Conservation (phyloP, 2,329 filamentous ascomycete genomes). For the Cucurbitaria berberidis region DNA sequence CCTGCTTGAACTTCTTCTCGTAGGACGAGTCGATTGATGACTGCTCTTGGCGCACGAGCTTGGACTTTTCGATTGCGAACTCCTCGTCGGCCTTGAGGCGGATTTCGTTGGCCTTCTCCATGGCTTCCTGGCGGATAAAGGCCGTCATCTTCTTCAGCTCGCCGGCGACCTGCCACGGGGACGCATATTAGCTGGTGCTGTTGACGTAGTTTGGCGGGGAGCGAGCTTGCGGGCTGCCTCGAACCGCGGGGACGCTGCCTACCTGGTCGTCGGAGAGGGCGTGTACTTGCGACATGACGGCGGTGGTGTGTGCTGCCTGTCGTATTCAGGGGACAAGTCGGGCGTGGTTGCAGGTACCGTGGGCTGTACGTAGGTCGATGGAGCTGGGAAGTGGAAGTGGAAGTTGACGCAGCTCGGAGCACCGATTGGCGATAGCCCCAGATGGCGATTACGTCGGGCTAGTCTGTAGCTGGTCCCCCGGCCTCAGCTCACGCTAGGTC, state of each 20-base stretch:
- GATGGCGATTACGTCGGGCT: conserved; percentile 8
- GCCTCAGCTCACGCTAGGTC: conserved; percentile 4
- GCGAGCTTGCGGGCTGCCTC: conserved; percentile 18
- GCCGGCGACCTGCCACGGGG: conserved; percentile 76
- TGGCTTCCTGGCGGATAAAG: conserved; percentile 98
- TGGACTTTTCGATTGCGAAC: conserved; percentile 98
- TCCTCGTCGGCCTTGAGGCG: conserved; percentile 98
- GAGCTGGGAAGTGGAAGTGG: conserved; percentile 38
- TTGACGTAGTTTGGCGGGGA: conserved; percentile 35
- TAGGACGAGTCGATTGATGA: conserved; percentile 89
- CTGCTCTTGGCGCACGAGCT: conserved; percentile 95
- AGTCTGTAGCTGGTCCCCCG: too few relatives aligned
- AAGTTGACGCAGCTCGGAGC: conserved; percentile 29
- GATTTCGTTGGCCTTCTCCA: conserved; percentile 97
- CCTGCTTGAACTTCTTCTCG: conserved; percentile 99
- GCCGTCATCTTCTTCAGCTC: conserved; percentile 99
- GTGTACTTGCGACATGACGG: conserved; percentile 87
- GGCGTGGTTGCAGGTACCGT: conserved; percentile 20
- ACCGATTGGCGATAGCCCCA: conserved; percentile 26
- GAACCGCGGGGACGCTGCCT: conserved; percentile 43
- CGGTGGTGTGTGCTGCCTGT: conserved; percentile 30
- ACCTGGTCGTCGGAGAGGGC: conserved; percentile 98
- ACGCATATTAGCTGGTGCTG: conserved; percentile 36
- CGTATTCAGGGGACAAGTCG: conserved; percentile 5
- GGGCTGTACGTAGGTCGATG: conserved; percentile 15